phyloP scores from a whole-genome alignment of 208 protist genomes.

The Leishmania guyanensis region DNA sequence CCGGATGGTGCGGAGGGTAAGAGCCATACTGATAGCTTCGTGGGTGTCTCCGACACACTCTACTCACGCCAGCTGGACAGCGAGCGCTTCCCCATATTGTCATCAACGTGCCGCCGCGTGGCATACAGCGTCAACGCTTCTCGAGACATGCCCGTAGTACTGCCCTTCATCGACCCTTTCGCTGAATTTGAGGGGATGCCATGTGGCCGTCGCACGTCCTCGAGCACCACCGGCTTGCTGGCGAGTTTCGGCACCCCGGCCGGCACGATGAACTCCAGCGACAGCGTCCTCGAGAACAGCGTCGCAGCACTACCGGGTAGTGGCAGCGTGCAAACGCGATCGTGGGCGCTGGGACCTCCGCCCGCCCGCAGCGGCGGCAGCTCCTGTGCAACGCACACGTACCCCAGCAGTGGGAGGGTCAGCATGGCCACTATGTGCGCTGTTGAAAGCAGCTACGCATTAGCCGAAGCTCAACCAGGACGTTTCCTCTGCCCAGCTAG shows the following conservation, averaged over 20 bases:
- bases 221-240: neutral
- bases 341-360: neutral
- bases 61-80: neutral
- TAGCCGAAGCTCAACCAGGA: neutral
- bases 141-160: neutral
- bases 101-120: neutral
- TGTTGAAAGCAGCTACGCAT: neutral
- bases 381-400: neutral
- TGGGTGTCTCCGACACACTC: neutral
- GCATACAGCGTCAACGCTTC: slow-evolving; percentile 5
- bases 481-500: neutral
- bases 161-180: neutral
- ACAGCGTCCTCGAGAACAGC: neutral
- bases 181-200: neutral
- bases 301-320: neutral
- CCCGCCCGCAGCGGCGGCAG: neutral
- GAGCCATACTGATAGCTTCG: neutral
- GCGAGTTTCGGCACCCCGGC: slow-evolving; percentile 1
- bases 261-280: slow-evolving; percentile 4
- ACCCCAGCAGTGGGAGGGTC: neutral
- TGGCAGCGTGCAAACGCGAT: neutral
- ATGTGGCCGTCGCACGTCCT: neutral
- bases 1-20: neutral
- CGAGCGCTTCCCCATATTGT: neutral
- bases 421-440: neutral